Evolutionary conservation across 495 filamentous ascomycete species (phyloP), one percentile per base, ranked within the genome.

Genomic region (Cudoniella acicularis): DNA sequence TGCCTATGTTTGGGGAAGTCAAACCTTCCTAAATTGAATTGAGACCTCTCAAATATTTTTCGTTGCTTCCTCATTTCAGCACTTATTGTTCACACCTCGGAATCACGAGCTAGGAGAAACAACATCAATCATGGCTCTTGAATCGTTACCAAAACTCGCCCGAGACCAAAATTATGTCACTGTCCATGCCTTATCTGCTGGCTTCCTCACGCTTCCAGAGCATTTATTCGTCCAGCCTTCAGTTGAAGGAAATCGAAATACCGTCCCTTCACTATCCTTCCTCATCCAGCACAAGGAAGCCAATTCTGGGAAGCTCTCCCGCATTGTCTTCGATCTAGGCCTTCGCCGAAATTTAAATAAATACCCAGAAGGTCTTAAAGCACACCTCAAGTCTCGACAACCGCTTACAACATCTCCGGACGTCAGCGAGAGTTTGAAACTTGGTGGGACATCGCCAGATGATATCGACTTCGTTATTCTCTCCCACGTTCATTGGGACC

Each of bases 401-500:
- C 72, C 74, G 9, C 52, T 74, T 59, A 61, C 56, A 17, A 70
- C 69, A 0, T 48, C 66, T 10, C 72, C 72, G 10, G 72, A 73
- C 58, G 70, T 73, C 0, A 60, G 65, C 4, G 66, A 67, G n/a
- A 73, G 69, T 45, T 43, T 76, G 6, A 41, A 11, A 4, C 45
- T 23, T 10, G 74, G 73, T 1, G 68, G 67, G 0, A 55, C 77
- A 24, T 58, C 52, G 6, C 65, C 68, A 0, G 48, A 69, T 9
- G 72, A 79, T 55, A 73, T 79, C 54, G 67, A 75, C 56, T 68
- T 57, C 40, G 70, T 79, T 0, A 62, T 77, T 27, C 67, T 71
- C 56, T 71, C 67, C 0, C 75, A 79, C 66, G 72, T 73, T 2
- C 75, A 79, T 50, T 77, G 70, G 70, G 75, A 79, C 64, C 75